Percentiles rank a stretch among this genome's conserved stretches.
phyloP scores from a whole-genome alignment of 345 rosid species.

The Streptanthus diversifolius region DNA sequence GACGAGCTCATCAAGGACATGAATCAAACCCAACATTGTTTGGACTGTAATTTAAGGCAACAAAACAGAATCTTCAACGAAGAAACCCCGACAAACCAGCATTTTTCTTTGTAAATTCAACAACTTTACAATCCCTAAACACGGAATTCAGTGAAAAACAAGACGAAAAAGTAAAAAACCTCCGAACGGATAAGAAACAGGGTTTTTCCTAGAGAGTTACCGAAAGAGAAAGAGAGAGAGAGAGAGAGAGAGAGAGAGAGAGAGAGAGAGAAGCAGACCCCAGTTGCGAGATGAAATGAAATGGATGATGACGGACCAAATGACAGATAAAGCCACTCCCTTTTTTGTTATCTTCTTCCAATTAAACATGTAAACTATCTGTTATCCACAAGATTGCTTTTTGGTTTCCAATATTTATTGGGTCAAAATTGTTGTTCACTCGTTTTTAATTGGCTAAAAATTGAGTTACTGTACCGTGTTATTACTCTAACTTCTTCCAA shows the following conservation, averaged over 20 bases:
- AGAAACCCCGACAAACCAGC: conserved; percentile 6
- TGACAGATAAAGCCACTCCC: conserved; percentile 5
- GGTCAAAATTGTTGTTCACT: neutral
- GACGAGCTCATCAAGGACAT: conserved; percentile 72
- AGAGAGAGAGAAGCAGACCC: conserved; percentile 20
- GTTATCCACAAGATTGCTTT: conserved; percentile 14
- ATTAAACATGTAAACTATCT: conserved; percentile 13
- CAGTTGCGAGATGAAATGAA: neutral
- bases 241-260: conserved; percentile 17
- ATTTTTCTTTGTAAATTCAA: conserved; percentile 27
- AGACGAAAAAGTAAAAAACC: conserved; percentile 4
- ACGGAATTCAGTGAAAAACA: conserved; percentile 3
- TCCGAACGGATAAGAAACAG: conserved; percentile 16
- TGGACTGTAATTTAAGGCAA: conserved; percentile 15
- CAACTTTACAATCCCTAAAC: conserved; percentile 13
- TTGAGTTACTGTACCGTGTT: neutral
- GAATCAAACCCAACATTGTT: conserved; percentile 48
- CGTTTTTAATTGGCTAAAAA: neutral
- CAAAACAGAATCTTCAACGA: conserved; percentile 25
- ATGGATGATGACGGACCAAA: conserved; percentile 20
- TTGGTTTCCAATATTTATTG: neutral
- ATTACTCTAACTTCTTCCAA: neutral
- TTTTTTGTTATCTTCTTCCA: conserved; percentile 14
- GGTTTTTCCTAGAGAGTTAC: conserved; percentile 10
- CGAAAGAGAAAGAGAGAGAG: conserved; percentile 12